phyloP scores from a whole-genome alignment of 73 alveolate species.

The Tetrahymena thermophila region DNA sequence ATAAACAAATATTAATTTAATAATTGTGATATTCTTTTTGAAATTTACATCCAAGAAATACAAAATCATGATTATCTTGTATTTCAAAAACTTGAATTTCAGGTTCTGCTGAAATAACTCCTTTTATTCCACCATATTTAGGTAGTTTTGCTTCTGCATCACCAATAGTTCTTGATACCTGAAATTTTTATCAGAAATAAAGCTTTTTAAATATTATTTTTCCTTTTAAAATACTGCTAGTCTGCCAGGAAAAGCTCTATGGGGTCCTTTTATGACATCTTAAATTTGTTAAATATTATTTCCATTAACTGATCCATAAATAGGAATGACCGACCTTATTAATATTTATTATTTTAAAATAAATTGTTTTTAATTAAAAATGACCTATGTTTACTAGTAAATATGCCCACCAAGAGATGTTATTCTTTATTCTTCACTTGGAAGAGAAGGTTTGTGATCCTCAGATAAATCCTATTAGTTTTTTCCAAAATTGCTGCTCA shows the following conservation, averaged over 20 bases:
- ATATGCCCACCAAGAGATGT: conserved; percentile 61
- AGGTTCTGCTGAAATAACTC: conserved; percentile 76
- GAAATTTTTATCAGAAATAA: background rate
- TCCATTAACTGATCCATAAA: background rate
- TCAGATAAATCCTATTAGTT: conserved; percentile 47
- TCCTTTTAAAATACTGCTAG: conserved; percentile 46
- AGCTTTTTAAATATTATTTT: too few relatives aligned
- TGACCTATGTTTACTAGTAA: conserved; percentile 20
- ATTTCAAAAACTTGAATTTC: conserved; percentile 76
- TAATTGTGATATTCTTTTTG: too few relatives aligned
- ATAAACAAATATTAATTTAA: too few relatives aligned
- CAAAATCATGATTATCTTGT: conserved; percentile 69
- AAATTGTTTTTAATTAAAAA: background rate
- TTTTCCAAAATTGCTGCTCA: conserved; percentile 46
- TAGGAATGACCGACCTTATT: background rate
- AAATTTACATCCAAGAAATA: conserved; percentile 59
- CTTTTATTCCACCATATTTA: conserved; percentile 85
- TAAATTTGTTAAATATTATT: conserved; percentile 1
- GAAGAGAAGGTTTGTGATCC: conserved; percentile 69
- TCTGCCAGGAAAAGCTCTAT: conserved; percentile 88
- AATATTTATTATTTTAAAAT: background rate
- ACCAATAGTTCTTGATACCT: conserved; percentile 76
- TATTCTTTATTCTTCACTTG: conserved; percentile 61
- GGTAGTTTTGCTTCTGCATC: conserved; percentile 88
- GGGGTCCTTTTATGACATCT: conserved; percentile 56